Conservation (phyloP, 805 yeast species). For the Priceomyces fermenticarens region DNA sequence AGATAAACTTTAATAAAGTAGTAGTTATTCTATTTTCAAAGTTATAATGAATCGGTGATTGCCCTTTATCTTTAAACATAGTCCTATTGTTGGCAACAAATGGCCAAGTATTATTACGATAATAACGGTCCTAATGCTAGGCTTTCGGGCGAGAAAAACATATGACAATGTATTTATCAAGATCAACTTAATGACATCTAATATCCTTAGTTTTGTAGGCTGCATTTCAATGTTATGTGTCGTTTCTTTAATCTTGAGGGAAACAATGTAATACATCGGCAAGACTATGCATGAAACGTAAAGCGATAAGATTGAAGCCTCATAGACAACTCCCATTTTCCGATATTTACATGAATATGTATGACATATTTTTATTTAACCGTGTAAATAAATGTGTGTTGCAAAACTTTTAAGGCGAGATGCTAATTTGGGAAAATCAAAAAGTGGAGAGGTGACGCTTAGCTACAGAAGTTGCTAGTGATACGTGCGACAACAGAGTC, state of each 20-base stretch:
- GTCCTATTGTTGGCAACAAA: conserved; percentile 1
- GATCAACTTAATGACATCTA: conserved; percentile 2
- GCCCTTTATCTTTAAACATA: conserved; percentile 4
- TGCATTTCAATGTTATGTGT: not conserved
- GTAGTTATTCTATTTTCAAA: conserved; percentile 2
- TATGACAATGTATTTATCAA: conserved; percentile 1
- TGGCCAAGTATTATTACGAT: conserved; percentile 3
- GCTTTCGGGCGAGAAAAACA: not conserved
- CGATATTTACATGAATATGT: too few species aligned
- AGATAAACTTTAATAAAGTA: not conserved
- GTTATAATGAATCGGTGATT: conserved; percentile 2
- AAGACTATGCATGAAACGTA: not conserved
- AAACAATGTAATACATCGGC: conserved; percentile 1
- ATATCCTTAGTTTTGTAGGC: not conserved
- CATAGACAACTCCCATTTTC: not conserved
- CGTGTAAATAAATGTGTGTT: too few species aligned
- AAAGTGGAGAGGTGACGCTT: too few species aligned
- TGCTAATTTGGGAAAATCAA: too few species aligned
- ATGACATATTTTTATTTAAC: too few species aligned
- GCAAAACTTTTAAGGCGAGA: too few species aligned
- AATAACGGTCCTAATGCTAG: not conserved
- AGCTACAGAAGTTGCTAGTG: too few species aligned
- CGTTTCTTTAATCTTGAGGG: not conserved
- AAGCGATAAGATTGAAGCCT: not conserved
- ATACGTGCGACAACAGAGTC: too few species aligned